These are phyloP conservation scores for Pueraria montana DNA, from an alignment of 306 rosid species.

Conservation along the genomic window DNA sequence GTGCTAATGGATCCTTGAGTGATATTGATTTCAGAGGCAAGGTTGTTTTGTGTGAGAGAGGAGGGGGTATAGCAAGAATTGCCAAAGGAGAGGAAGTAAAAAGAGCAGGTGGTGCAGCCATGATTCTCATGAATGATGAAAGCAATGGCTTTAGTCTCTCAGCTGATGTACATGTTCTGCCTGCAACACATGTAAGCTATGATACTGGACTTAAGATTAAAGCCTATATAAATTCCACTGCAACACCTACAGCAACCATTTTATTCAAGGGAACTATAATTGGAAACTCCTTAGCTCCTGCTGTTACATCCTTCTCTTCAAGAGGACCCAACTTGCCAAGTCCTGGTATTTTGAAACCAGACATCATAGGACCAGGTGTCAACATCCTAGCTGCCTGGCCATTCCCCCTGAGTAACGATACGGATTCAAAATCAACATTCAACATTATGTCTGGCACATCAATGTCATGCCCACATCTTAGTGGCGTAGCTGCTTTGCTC, in stretches of 20 bases:
- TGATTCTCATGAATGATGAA: slow-evolving; percentile 73
- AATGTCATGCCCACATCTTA: slow-evolving; percentile 89
- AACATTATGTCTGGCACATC: slow-evolving; percentile 80
- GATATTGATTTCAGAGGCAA: slow-evolving; percentile 58
- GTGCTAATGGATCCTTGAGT: slow-evolving; percentile 63
- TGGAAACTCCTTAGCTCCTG: slow-evolving; percentile 62
- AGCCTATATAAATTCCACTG: slow-evolving; percentile 70
- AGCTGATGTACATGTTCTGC: slow-evolving; percentile 73
- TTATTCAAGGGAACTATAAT: slow-evolving; percentile 70
- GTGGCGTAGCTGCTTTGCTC: slow-evolving; percentile 82
- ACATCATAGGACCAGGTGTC: slow-evolving; percentile 73
- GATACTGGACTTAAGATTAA: slow-evolving; percentile 67
- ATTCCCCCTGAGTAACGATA: slow-evolving; percentile 57
- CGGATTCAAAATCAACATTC: slow-evolving; percentile 60
- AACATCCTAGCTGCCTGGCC: slow-evolving; percentile 81
- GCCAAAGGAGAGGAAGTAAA: slow-evolving; percentile 72
- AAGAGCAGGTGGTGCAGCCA: slow-evolving; percentile 69
- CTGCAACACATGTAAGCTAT: slow-evolving; percentile 70
- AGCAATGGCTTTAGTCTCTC: slow-evolving; percentile 53
- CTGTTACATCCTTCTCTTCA: slow-evolving; percentile 72
- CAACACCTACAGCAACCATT: slow-evolving; percentile 66
- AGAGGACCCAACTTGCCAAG: slow-evolving; percentile 77
- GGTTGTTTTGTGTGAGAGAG: slow-evolving; percentile 74
- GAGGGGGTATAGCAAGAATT: slow-evolving; percentile 65
- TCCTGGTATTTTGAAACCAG: slow-evolving; percentile 87